Evolutionary conservation across 768 basidiomycete genomes (phyloP), one percentile per base, ranked within the genome.

Genomic region (Amanita rubescens): DNA sequence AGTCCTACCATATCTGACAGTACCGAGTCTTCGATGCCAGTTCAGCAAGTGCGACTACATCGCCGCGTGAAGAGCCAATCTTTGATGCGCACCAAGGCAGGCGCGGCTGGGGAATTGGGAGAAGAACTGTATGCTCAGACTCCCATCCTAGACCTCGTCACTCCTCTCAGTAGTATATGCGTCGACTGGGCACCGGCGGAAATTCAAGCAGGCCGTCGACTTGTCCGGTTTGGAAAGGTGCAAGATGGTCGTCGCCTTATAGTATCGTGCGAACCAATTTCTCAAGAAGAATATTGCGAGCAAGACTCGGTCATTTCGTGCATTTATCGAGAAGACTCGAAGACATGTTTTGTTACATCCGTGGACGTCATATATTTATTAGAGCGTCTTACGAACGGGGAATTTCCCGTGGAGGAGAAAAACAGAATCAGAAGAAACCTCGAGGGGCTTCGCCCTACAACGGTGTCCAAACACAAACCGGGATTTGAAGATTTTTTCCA

Each of bases 311-410:
- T 95, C 65, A 84, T 98, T 60, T 96, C 94, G 0, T 98, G 95
- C 75, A 97, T 98, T 63, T 91, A 87, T 67, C 84, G 90, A 51
- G 79, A 87, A 53, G 86, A 90, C 53, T 74, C 72, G 1, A 82
- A 86, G 60, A 71, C 81, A 3, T 95, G 83, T 70, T 95, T 83
- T 66, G 84, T 94, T 60, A 98, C 95, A 37, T 94, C 92, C 0
- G 95, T 97, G 60, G 95, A 98, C 66, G 85, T 95, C 68, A 94
- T 98, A 62, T 90, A 87, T 65, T 78, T 98, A 27, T 81, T 98
- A 50, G 92, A 97, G 71, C 77, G 79, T 2, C 73, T 81, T 43
- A 77, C 78, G 37, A 83, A 84, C 58, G 90, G 87, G 41, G 77
- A 86, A 47, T 94, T 96, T 63, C 85, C 84, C 27, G 88, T 96